A percentile compares a stretch with the other conserved stretches of the same genome.
Evolutionary conservation across 176 grass and related monocot genomes (phyloP).

Genomic region (Triticum timopheevii): DNA sequence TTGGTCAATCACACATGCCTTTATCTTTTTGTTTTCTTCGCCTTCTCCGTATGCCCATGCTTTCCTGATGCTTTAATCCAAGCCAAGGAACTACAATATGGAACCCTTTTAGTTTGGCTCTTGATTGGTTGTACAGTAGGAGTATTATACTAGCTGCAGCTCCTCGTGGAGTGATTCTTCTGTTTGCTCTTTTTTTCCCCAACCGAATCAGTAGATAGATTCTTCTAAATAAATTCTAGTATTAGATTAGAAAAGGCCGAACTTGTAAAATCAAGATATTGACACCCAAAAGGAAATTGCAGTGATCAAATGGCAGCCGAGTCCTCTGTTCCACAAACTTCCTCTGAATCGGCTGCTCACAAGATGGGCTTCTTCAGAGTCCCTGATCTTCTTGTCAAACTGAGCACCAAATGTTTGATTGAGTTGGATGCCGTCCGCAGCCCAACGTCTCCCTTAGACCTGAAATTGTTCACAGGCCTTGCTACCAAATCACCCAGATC

Average conservation of each 20-base stretch:
- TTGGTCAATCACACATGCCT: conserved; percentile 33
- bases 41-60: conserved; percentile 21
- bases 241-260: not conserved
- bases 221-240: not conserved
- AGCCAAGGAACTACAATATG: conserved; percentile 22
- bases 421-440: conserved; percentile 60
- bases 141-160: not conserved
- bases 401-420: conserved; percentile 57
- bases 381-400: conserved; percentile 54
- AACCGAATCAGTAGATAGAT: not conserved
- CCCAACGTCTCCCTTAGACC: conserved; percentile 64
- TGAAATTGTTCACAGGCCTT: conserved; percentile 58
- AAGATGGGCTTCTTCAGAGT: conserved; percentile 63
- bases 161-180: conserved; percentile 3
- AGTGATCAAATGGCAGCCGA: conserved; percentile 50
- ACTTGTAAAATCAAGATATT: not conserved
- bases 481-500: conserved; percentile 60
- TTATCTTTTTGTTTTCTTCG: conserved; percentile 25
- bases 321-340: conserved; percentile 13
- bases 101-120: not conserved
- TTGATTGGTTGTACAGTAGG: not conserved
- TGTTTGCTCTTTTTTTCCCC: not conserved
- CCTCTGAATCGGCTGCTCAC: conserved; percentile 37
- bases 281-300: not conserved
- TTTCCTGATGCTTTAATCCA: conserved; percentile 25